Base-by-base conservation (phyloP, 768 basidiomycete genomes). In the Punctularia strigosozonata region DNA sequence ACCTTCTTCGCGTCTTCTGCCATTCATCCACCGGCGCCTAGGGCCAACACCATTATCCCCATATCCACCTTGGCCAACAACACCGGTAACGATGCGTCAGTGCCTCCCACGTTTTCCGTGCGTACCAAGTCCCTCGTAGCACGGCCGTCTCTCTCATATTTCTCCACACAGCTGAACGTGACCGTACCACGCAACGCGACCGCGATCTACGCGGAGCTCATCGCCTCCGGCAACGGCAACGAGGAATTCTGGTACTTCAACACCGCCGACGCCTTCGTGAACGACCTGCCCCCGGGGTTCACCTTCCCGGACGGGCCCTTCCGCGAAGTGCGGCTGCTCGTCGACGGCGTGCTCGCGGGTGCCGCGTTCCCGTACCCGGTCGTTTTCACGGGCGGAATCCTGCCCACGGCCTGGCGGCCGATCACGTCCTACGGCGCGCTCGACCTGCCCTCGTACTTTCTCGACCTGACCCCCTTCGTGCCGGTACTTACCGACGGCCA, bases 231-330 rank as follows among this genome's bases (percentile, higher is more conserved):
- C 1, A 78, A 75, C 40, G 65, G 65, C 10, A 57, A 68, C 2
- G 79, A 80, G 51, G 85, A 88, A 56, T 86, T 85, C 51, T 88
- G 85, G 33, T 87, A 85, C 49, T 74, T 66, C 59, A 83, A 85
- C 44, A 61, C 63, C 15, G 65, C 81, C 4, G 71, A 81, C 46
- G 50, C 75, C 42, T 83, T 76, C 50, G 42, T 85, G 21, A 40
- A 49, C 4, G 59, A 63, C 39, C 56, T 87, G 6, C 83, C 81
- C 1, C 30, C 55, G 1, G 71, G 61, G 4, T 62, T 63, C 14
- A 68, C 33, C 10, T 34, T 65, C 32, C 62, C 67, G 1, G 62
- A 71, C 31, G 75, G 74, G 1, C 71, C 77, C 1, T 72, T 58
- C 71, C 73, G 75, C 10, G 76, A 80, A 49, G 66, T 78, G n/a